A percentile compares a stretch with the other conserved stretches of the same genome.
Evolutionary conservation across 2,329 filamentous ascomycete species (phyloP).

Genomic region (Periglandula ipomoeae): DNA sequence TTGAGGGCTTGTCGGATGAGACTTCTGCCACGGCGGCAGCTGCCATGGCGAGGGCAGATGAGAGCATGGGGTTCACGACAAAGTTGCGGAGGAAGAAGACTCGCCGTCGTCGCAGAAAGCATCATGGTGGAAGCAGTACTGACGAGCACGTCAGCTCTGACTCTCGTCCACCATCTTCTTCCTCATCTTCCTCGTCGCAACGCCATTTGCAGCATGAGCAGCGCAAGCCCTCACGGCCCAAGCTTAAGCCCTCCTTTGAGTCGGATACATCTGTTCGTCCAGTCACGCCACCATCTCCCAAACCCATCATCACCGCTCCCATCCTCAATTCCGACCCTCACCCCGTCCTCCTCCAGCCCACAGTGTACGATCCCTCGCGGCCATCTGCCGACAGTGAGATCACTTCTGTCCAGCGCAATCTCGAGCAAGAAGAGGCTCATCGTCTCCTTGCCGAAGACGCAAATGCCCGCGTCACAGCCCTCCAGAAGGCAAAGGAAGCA

Average conservation of each 20-base stretch:
- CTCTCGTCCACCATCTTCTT: slow-evolving; percentile 6
- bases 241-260: slow-evolving; percentile 16
- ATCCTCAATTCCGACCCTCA: slow-evolving; percentile 39
- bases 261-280: slow-evolving; percentile 16
- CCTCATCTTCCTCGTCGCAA: slow-evolving; percentile 11
- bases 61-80: slow-evolving; percentile 32
- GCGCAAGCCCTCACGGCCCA: slow-evolving; percentile 16
- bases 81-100: slow-evolving; percentile 37
- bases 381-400: slow-evolving; percentile 33
- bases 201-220: slow-evolving; percentile 9
- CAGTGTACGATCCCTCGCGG: slow-evolving; percentile 42
- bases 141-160: slow-evolving; percentile 11
- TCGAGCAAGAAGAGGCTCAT: slow-evolving; percentile 47
- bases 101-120: slow-evolving; percentile 28
- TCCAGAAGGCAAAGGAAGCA: slow-evolving; percentile 50
- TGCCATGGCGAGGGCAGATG: slow-evolving; percentile 21
- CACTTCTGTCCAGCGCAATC: slow-evolving; percentile 48
- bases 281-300: slow-evolving; percentile 20
- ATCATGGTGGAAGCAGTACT: slow-evolving; percentile 21
- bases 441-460: slow-evolving; percentile 48
- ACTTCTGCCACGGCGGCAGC: not conserved
- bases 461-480: slow-evolving; percentile 41
- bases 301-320: slow-evolving; percentile 37
- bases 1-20: slow-evolving; percentile 24
- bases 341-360: slow-evolving; percentile 47